These are phyloP conservation scores for Monilinia polystroma DNA, from an alignment of 2,329 filamentous ascomycete genomes.

Conservation along the genomic window DNA sequence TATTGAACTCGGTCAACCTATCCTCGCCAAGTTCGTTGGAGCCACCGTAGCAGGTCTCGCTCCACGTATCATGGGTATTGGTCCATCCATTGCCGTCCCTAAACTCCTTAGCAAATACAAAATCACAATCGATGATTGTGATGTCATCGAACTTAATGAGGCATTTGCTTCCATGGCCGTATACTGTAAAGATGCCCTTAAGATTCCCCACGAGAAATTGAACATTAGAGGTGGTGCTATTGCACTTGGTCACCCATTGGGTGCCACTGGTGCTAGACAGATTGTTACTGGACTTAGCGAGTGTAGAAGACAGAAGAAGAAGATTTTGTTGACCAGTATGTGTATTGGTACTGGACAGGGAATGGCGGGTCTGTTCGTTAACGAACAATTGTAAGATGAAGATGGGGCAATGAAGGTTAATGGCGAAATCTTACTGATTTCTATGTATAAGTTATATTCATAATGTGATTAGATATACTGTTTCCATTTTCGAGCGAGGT, in stretches of 20 bases:
- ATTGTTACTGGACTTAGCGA: conserved; percentile 90
- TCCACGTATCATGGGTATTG: conserved; percentile 95
- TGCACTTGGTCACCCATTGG: conserved; percentile 79
- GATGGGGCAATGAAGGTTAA: not conserved
- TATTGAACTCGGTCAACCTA: conserved; percentile 81
- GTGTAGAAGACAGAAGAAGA: conserved; percentile 80
- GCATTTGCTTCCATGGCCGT: conserved; percentile 98
- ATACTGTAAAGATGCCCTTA: conserved; percentile 77
- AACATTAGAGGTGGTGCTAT: conserved; percentile 81
- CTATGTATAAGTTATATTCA: not conserved
- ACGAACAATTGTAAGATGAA: conserved; percentile 48
- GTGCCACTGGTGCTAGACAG: conserved; percentile 73
- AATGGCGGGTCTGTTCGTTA: conserved; percentile 66
- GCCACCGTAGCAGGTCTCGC: conserved; percentile 87
- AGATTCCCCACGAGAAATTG: conserved; percentile 72
- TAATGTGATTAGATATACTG: not conserved
- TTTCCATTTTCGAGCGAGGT: too few species aligned
- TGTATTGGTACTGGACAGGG: conserved; percentile 71
- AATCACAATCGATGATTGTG: conserved; percentile 76
- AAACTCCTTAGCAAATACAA: conserved; percentile 84
- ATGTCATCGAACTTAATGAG: conserved; percentile 94
- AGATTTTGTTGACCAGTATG: conserved; percentile 90
- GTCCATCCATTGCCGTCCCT: conserved; percentile 68
- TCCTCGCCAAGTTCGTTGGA: conserved; percentile 91
- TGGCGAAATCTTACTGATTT: not conserved